These are phyloP conservation scores for Colletotrichum orbiculare DNA, from an alignment of 2,329 filamentous ascomycete genomes.

Conservation along the genomic window DNA sequence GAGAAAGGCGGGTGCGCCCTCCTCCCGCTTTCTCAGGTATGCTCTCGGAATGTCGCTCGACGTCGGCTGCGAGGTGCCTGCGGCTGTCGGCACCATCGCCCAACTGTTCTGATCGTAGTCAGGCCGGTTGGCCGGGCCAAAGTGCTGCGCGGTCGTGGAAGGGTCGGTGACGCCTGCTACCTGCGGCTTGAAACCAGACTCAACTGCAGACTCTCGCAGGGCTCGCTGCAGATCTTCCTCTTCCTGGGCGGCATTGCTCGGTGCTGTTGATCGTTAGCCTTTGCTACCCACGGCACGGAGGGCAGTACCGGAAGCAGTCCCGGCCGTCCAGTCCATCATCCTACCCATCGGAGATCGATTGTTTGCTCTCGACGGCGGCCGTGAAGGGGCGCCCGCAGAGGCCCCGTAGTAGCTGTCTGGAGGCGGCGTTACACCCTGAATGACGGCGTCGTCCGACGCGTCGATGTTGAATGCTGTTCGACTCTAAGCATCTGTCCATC, in stretches of 20 bases:
- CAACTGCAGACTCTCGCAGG: conserved; percentile 64
- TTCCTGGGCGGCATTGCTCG: conserved; percentile 53
- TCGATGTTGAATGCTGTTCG: conserved; percentile 66
- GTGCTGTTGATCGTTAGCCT: conserved; percentile 39
- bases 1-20: conserved; percentile 63
- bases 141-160: conserved; percentile 53
- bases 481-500: conserved; percentile 3
- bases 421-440: conserved; percentile 56
- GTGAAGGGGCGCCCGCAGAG: conserved; percentile 61
- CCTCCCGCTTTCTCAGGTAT: conserved; percentile 56
- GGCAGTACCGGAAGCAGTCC: conserved; percentile 42
- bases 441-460: conserved; percentile 55
- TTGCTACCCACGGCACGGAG: conserved; percentile 25
- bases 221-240: conserved; percentile 68
- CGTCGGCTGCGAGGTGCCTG: conserved; percentile 41
- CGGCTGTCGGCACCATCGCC: conserved; percentile 64
- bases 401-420: conserved; percentile 47
- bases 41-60: conserved; percentile 44
- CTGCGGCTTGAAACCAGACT: conserved; percentile 53
- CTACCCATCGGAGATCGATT: conserved; percentile 67
- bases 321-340: conserved; percentile 59
- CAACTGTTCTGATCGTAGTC: conserved; percentile 67
- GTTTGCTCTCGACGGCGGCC: conserved; percentile 71
- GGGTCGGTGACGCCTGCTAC: conserved; percentile 62
- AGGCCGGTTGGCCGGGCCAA: conserved; percentile 68